A percentile compares a stretch with the other conserved stretches of the same genome.
Evolutionary conservation across 768 basidiomycete genomes (phyloP).

Genomic region (Mycena sanguinolenta): DNA sequence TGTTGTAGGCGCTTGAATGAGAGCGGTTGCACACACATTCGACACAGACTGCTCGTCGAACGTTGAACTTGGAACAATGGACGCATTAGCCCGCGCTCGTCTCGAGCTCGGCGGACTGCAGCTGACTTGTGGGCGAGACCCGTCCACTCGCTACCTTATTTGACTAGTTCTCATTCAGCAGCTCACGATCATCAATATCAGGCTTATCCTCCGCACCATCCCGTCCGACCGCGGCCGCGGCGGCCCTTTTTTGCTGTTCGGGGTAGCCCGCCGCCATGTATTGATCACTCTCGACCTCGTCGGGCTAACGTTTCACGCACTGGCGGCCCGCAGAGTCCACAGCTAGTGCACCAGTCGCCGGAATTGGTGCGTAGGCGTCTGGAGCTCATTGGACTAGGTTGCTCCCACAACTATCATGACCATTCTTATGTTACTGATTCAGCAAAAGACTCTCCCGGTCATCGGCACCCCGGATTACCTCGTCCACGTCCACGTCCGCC

Average conservation of each 20-base stretch:
- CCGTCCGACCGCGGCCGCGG: no score
- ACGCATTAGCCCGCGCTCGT: not conserved
- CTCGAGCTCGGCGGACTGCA: not conserved
- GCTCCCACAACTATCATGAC: not conserved
- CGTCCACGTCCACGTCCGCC: no score
- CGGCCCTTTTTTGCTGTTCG: no score
- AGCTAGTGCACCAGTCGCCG: not conserved
- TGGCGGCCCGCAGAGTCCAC: not conserved
- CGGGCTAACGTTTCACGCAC: no score
- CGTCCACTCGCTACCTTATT: not conserved
- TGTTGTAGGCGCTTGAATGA: not conserved
- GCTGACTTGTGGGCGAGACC: not conserved
- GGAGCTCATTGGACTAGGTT: not conserved
- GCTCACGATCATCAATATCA: no score
- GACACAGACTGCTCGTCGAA: no score
- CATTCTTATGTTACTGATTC: not conserved
- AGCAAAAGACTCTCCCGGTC: not conserved
- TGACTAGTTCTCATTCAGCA: not conserved
- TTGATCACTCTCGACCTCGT: not conserved
- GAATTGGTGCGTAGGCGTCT: not conserved
- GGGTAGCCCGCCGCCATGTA: not conserved
- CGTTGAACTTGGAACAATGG: no score
- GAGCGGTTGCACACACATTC: no score
- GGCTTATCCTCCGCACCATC: no score
- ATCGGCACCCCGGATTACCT: no score